These are phyloP conservation scores for Penicillium sp. DNA, from an alignment of 2,329 filamentous ascomycete genomes.

Conservation along the genomic window DNA sequence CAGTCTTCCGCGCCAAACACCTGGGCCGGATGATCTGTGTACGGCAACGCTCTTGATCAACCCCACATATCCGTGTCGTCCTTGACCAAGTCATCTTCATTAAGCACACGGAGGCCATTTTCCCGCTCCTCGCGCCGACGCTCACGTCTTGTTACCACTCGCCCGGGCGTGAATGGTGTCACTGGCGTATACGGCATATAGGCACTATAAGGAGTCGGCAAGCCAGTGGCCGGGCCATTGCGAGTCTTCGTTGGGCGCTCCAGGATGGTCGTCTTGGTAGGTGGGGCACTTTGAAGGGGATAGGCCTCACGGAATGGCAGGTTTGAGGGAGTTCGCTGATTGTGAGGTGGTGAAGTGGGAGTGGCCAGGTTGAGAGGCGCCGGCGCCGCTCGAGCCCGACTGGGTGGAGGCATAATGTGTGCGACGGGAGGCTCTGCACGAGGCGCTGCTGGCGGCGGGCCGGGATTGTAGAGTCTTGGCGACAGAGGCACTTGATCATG, in stretches of 20 bases:
- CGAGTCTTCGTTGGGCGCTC: slow-evolving; percentile 36
- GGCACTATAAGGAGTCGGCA: slow-evolving; percentile 46
- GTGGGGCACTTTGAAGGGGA: slow-evolving; percentile 39
- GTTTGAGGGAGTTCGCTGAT: slow-evolving; percentile 28
- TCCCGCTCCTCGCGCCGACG: slow-evolving; percentile 38
- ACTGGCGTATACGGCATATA: slow-evolving; percentile 48
- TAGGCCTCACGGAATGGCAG: slow-evolving; percentile 43
- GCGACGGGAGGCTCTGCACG: slow-evolving; percentile 18
- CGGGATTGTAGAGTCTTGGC: slow-evolving; percentile 51
- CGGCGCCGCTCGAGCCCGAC: slow-evolving; percentile 23
- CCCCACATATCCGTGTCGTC: slow-evolving; percentile 45
- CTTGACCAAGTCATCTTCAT: slow-evolving; percentile 44
- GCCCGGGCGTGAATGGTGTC: slow-evolving; percentile 45
- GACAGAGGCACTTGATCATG: slow-evolving; percentile 52
- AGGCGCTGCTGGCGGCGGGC: slow-evolving; percentile 51
- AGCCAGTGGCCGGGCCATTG: slow-evolving; percentile 41
- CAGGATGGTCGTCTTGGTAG: slow-evolving; percentile 46
- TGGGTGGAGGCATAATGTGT: slow-evolving; percentile 8
- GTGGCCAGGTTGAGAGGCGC: slow-evolving; percentile 28
- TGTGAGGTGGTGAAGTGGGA: slow-evolving; percentile 10
- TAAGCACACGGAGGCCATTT: slow-evolving; percentile 40
- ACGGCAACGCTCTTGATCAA: slow-evolving; percentile 4
- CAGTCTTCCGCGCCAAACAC: too few species aligned
- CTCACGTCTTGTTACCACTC: slow-evolving; percentile 41
- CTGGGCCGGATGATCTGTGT: too few species aligned